phyloP scores from a whole-genome alignment of 73 alveolate species.

The Paramecium pentaurelia region DNA sequence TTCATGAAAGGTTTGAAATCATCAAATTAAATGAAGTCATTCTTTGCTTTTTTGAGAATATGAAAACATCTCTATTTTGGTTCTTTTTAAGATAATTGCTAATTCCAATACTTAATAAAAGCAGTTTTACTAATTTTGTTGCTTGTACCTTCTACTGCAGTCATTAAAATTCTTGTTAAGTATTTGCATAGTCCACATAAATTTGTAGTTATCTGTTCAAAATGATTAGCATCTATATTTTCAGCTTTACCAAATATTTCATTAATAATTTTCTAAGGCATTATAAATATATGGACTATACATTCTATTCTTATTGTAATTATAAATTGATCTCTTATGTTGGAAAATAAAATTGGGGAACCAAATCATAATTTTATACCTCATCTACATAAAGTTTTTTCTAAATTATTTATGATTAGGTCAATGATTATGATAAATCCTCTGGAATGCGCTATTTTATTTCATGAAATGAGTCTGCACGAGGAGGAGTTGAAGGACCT shows the following conservation, averaged over 20 bases:
- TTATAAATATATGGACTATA: neutral
- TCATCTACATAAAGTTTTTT: neutral
- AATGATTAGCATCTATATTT: neutral
- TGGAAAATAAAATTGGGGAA: conserved; percentile 56
- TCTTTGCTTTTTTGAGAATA: conserved; percentile 77
- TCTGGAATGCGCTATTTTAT: neutral
- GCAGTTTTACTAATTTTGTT: conserved; percentile 80
- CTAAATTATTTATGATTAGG: neutral
- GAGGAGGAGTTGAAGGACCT: conserved; percentile 48
- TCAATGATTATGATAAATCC: neutral
- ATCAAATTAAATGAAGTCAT: conserved; percentile 73
- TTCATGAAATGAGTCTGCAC: neutral
- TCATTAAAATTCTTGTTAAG: conserved; percentile 69
- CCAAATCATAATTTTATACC: conserved; percentile 36
- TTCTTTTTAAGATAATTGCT: conserved; percentile 76
- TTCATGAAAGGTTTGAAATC: conserved; percentile 94
- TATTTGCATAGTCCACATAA: conserved; percentile 87
- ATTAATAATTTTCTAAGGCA: conserved; percentile 10
- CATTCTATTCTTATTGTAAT: conserved; percentile 24
- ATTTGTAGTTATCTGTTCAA: conserved; percentile 61
- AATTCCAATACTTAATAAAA: conserved; percentile 81
- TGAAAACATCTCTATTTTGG: conserved; percentile 80
- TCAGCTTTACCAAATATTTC: conserved; percentile 51
- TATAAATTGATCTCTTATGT: neutral
- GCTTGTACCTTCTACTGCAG: conserved; percentile 73